Evolutionary conservation across 352 stramenopile species (phyloP).

Genomic region (Globisporangium parvum): DNA sequence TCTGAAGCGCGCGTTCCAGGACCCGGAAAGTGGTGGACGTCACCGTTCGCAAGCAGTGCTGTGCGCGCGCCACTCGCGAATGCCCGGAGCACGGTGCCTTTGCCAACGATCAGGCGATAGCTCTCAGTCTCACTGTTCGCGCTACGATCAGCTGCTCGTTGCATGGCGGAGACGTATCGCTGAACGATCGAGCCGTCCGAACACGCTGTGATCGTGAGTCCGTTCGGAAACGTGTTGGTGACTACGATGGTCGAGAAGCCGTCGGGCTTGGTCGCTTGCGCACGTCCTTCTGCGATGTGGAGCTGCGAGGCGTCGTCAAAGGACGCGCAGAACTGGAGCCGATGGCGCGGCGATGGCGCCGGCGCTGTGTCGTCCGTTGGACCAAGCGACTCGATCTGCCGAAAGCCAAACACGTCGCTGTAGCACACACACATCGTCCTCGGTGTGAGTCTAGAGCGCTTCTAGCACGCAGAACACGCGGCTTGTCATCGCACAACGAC

Average conservation of each 20-base stretch:
- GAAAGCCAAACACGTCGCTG: slow-evolving; percentile 60
- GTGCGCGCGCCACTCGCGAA: slow-evolving; percentile 26
- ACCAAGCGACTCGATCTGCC: slow-evolving; percentile 10
- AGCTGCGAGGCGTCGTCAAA: slow-evolving; percentile 50
- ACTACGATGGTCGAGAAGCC: slow-evolving; percentile 34
- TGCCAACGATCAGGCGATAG: slow-evolving; percentile 51
- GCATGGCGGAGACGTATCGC: slow-evolving; percentile 13
- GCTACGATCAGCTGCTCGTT: background rate
- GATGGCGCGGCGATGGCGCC: background rate
- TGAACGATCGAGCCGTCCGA: slow-evolving; percentile 61
- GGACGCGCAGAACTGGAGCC: slow-evolving; percentile 44
- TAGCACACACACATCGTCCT: background rate
- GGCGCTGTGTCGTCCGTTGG: background rate
- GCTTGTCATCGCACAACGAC: background rate
- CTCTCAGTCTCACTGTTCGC: slow-evolving; percentile 13
- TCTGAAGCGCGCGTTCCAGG: background rate
- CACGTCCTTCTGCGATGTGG: slow-evolving; percentile 28
- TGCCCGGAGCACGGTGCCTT: slow-evolving; percentile 48
- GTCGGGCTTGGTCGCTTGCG: slow-evolving; percentile 39
- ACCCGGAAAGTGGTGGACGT: slow-evolving; percentile 13
- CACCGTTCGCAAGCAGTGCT: slow-evolving; percentile 48
- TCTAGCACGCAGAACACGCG: too few species aligned
- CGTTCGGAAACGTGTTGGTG: slow-evolving; percentile 43
- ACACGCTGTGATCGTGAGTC: slow-evolving; percentile 39
- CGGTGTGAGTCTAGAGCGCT: background rate